Conservation (phyloP, 2,329 filamentous ascomycete genomes). For the Xylaria sp. region DNA sequence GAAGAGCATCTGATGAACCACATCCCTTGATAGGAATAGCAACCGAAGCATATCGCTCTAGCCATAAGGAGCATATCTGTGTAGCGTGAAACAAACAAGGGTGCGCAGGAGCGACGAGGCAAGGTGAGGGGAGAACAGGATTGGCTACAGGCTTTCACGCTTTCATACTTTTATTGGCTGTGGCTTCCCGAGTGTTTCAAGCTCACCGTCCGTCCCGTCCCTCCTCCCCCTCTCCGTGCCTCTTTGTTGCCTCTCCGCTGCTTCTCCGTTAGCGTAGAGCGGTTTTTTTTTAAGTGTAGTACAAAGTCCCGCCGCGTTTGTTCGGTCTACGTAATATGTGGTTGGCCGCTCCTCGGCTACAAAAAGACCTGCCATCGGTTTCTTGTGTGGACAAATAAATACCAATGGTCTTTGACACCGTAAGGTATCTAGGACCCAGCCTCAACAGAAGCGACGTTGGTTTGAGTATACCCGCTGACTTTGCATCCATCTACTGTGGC, state of each 20-base stretch:
- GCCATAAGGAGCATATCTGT: neutral
- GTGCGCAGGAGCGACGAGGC: neutral
- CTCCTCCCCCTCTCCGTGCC: conserved; percentile 4
- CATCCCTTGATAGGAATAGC: conserved; percentile 24
- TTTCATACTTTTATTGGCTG: conserved; percentile 35
- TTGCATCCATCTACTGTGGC: conserved; percentile 11
- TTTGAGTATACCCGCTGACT: neutral
- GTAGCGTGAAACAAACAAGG: conserved; percentile 22
- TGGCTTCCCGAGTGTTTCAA: conserved; percentile 46
- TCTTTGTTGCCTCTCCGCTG: too few species aligned
- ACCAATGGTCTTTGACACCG: neutral
- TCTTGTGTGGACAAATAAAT: conserved; percentile 23
- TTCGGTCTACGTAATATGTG: neutral
- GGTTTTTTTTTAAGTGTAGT: neutral
- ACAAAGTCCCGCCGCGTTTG: neutral
- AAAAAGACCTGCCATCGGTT: neutral
- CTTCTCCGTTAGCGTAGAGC: neutral
- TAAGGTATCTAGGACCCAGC: conserved; percentile 12
- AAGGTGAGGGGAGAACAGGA: conserved; percentile 25
- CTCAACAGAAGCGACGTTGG: conserved; percentile 14
- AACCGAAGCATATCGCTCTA: neutral
- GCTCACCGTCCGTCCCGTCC: conserved; percentile 23
- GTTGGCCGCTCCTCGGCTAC: neutral
- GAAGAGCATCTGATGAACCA: conserved; percentile 10
- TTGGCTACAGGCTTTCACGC: conserved; percentile 43